phyloP scores from a whole-genome alignment of 306 rosid genomes.

The Bauhinia variegata region DNA sequence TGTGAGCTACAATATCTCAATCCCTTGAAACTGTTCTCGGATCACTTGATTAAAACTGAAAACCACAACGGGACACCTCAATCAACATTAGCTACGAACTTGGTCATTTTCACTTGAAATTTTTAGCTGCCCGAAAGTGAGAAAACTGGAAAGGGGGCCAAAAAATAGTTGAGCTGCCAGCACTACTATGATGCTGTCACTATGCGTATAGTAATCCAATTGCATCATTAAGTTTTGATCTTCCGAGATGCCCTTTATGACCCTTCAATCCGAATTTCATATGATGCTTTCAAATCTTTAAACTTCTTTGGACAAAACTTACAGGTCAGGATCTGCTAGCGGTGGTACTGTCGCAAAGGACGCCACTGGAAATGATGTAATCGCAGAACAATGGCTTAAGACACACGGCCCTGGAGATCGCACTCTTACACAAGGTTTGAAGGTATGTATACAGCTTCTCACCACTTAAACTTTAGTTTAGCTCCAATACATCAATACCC shows the following conservation, averaged over 20 bases:
- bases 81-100: not conserved
- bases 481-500: not conserved
- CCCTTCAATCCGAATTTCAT: too few species aligned
- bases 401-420: constrained; percentile 84
- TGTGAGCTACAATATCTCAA: not conserved
- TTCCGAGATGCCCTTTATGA: constrained; percentile 8
- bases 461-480: not conserved
- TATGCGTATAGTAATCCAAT: constrained; percentile 21
- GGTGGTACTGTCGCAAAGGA: constrained; percentile 82
- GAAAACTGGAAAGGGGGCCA: not conserved
- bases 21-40: constrained; percentile 1
- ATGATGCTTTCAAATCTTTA: too few species aligned
- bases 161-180: not conserved
- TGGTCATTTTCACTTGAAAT: constrained; percentile 1
- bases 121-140: not conserved
- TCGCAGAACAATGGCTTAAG: constrained; percentile 82
- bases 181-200: not conserved
- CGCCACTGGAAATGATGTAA: constrained; percentile 83
- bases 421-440: constrained; percentile 93
- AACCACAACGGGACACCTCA: too few species aligned
- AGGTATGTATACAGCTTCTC: constrained; percentile 46
- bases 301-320: constrained; percentile 13
- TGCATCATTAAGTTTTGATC: constrained; percentile 9
- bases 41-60: not conserved
- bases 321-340: constrained; percentile 66